Percentiles rank a stretch among this genome's conserved stretches.
Conservation (phyloP, 805 yeast genomes). For the baker's yeast (Saccharomyces cerevisiae) region DNA sequence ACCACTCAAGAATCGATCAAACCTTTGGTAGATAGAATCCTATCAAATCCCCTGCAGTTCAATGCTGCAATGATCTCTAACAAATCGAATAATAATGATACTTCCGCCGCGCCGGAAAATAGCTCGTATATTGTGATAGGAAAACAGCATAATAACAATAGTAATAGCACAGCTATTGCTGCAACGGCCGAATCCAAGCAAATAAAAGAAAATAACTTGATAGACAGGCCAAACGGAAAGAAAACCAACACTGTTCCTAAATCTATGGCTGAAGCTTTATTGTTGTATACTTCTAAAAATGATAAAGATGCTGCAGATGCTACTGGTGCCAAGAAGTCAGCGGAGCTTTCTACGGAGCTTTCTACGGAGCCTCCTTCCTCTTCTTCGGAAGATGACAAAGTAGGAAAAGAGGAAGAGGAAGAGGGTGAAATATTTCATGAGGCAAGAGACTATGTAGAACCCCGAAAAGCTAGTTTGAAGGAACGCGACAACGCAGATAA, state of each 20-base stretch:
- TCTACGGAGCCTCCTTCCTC: not conserved
- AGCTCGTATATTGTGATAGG: constrained; percentile 41
- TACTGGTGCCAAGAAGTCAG: not conserved
- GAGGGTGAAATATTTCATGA: constrained; percentile 19
- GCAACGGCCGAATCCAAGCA: not conserved
- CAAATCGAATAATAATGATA: not conserved
- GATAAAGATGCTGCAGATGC: not conserved
- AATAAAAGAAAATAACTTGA: not conserved
- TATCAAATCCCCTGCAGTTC: constrained; percentile 55
- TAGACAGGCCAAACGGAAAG: constrained; percentile 27
- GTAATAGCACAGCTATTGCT: not conserved
- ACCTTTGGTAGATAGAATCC: constrained; percentile 56
- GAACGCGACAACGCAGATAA: constrained; percentile 21
- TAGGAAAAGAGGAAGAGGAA: constrained; percentile 1
- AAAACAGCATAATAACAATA: constrained; percentile 4
- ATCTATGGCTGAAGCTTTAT: constrained; percentile 42
- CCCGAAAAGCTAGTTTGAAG: constrained; percentile 4
- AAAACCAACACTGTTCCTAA: constrained; percentile 49
- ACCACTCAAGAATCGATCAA: constrained; percentile 25
- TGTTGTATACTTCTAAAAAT: constrained; percentile 22
- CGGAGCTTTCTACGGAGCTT: not conserved
- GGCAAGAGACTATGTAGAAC: constrained; percentile 18
- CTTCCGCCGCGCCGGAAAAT: constrained; percentile 25
- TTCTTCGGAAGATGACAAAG: not conserved
- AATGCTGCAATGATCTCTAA: constrained; percentile 21